These are phyloP conservation scores for Lachnellula occidentalis DNA, from an alignment of 2,329 filamentous ascomycete species.

Conservation along the genomic window DNA sequence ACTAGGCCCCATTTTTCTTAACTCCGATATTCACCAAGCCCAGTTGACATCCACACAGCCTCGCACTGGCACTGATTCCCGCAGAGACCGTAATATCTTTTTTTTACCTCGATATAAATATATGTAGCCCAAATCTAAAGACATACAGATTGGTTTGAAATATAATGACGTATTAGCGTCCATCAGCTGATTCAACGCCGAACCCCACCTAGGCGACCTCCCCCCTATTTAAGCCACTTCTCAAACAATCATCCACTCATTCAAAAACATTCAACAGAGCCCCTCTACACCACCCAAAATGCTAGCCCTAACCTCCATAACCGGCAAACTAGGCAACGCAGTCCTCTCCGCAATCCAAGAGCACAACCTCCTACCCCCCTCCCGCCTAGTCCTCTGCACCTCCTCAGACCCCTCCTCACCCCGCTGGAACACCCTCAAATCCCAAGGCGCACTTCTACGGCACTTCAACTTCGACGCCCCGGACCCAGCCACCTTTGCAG, in stretches of 20 bases:
- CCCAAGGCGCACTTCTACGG: conserved; percentile 15
- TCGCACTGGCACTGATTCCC: background rate
- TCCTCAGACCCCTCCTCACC: conserved; percentile 22
- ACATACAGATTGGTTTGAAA: background rate
- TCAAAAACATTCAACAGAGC: background rate
- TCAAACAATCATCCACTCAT: background rate
- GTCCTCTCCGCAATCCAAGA: conserved; percentile 15
- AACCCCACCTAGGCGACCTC: too few species aligned
- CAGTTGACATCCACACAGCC: background rate
- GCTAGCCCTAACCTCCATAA: conserved; percentile 17
- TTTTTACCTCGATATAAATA: background rate
- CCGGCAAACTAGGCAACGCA: conserved; percentile 19
- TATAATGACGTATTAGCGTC: too few species aligned
- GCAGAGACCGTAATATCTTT: background rate
- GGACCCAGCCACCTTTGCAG: conserved; percentile 5
- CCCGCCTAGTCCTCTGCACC: conserved; percentile 18
- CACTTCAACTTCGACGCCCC: conserved; percentile 15
- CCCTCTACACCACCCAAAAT: conserved; percentile 2
- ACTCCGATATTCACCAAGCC: too few species aligned
- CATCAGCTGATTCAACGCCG: too few species aligned
- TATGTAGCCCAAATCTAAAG: background rate
- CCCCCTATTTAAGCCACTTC: background rate
- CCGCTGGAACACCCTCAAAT: conserved; percentile 32
- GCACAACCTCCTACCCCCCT: conserved; percentile 13
- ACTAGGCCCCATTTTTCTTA: too few species aligned